Conservation (phyloP, 306 rosid species). For the Prunus salicina region DNA sequence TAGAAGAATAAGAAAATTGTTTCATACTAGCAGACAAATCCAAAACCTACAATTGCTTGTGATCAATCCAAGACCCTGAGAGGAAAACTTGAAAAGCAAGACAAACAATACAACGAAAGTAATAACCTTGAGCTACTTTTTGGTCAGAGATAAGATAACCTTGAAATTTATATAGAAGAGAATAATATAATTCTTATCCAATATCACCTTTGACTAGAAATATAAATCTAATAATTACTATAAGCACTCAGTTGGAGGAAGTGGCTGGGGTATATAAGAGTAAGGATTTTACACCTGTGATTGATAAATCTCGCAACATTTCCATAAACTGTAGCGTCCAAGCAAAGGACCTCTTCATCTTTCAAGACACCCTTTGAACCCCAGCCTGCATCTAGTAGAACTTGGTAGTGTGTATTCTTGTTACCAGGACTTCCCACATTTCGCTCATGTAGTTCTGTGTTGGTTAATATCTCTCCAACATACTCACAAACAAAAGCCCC, state of each 20-base stretch:
- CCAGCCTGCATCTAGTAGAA: conserved; percentile 24
- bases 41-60: background rate
- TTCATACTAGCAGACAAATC: background rate
- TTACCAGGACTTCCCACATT: background rate
- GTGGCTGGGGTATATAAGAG: too few species aligned
- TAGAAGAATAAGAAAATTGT: background rate
- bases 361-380: background rate
- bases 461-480: conserved; percentile 31
- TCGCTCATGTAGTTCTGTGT: conserved; percentile 9
- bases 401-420: conserved; percentile 6
- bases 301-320: conserved; percentile 36
- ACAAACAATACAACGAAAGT: background rate
- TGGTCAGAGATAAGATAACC: too few species aligned
- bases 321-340: conserved; percentile 24
- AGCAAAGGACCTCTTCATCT: conserved; percentile 24
- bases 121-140: too few species aligned
- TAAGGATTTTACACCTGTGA: conserved; percentile 21
- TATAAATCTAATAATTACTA: too few species aligned
- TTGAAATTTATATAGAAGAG: too few species aligned
- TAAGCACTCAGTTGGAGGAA: too few species aligned
- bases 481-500: conserved; percentile 32
- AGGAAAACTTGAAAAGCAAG: background rate
- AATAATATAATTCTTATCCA: too few species aligned
- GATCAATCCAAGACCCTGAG: background rate
- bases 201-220: too few species aligned